Percentiles rank a stretch among this genome's conserved stretches.
These are phyloP conservation scores for Meripilus lineatus DNA, from an alignment of 1,284 basidiomycete species.

Conservation along the genomic window DNA sequence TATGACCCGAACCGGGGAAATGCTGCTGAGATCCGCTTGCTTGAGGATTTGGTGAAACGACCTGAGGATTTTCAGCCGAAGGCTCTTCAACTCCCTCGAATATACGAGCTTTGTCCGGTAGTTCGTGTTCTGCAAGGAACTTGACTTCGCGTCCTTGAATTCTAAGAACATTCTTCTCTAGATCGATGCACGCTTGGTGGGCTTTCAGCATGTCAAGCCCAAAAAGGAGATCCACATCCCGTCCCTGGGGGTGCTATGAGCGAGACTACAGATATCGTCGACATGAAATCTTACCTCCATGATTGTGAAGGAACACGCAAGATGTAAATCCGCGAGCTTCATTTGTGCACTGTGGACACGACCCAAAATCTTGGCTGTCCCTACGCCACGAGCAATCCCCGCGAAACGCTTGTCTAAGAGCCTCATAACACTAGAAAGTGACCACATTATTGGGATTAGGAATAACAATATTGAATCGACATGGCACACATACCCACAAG, in stretches of 20 bases:
- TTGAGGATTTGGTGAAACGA: slow-evolving; percentile 13
- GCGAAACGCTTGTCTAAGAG: slow-evolving; percentile 85
- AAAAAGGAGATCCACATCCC: slow-evolving; percentile 89
- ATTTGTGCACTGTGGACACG: slow-evolving; percentile 93
- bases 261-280: slow-evolving; percentile 7
- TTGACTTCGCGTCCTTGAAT: slow-evolving; percentile 84
- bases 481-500: slow-evolving; percentile 67
- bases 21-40: slow-evolving; percentile 16
- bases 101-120: slow-evolving; percentile 74
- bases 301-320: slow-evolving; percentile 93
- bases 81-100: slow-evolving; percentile 27
- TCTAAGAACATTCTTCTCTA: slow-evolving; percentile 81
- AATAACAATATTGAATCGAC: neutral
- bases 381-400: slow-evolving; percentile 93
- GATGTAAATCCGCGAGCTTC: slow-evolving; percentile 77
- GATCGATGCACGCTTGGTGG: slow-evolving; percentile 93
- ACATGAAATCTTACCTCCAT: slow-evolving; percentile 70
- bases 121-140: slow-evolving; percentile 92
- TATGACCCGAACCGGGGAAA: slow-evolving; percentile 64
- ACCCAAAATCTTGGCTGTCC: slow-evolving; percentile 92
- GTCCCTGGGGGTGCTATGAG: too few relatives aligned
- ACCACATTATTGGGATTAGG: neutral
- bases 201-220: slow-evolving; percentile 99
- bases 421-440: slow-evolving; percentile 75
- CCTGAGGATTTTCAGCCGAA: slow-evolving; percentile 4